Base-by-base conservation (phyloP, 140 eudicot genomes). In the Erigeron philadelphicus region DNA sequence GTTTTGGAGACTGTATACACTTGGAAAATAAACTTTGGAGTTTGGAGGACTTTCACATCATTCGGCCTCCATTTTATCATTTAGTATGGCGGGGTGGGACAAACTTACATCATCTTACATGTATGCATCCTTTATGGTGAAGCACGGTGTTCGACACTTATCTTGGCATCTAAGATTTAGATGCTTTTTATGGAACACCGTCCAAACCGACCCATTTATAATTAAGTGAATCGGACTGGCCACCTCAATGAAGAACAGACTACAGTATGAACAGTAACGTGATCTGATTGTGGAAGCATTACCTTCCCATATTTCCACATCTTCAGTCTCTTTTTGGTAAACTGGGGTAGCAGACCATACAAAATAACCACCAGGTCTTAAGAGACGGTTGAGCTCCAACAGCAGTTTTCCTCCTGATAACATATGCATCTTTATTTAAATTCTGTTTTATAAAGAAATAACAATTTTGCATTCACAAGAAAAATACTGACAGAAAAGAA, bases 311-410 rank as follows among this genome's bases (percentile, higher is more conserved):
- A 83, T 80, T 47, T 61, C 82, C 45, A 77, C 81, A 76, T 83
- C 80, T 72, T 80, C 85, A 4, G 73, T 58, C 31, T 18, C 25
- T 7, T 70, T 74, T 45, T 60, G 80, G 74, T 83, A 83, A 65
- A 83, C 82, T 2, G 88, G 85, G 3, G 88, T 83, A 54, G 88
- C 88, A 70, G 85, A 83, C 88, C 85, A 83, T 57, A 83, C 81
- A 70, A 83, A 83, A 69, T 68, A 83, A 38, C 88, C 85, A 69
- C 85, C 85, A 6, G 88, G 85, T 23, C 85, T 59, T 64, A 83
- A 74, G 12, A 83, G 55, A 59, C 88, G 88, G 13, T 83, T 80
- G 19, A 83, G 81, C 78, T 83, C 88, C 23, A 83, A 74, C 41
- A 83, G 74, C 65, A 83, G 85, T 72, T 83, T 83, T 47, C 88